Conservation (phyloP, 2,329 filamentous ascomycete genomes). For the Grosmannia clavigera region DNA sequence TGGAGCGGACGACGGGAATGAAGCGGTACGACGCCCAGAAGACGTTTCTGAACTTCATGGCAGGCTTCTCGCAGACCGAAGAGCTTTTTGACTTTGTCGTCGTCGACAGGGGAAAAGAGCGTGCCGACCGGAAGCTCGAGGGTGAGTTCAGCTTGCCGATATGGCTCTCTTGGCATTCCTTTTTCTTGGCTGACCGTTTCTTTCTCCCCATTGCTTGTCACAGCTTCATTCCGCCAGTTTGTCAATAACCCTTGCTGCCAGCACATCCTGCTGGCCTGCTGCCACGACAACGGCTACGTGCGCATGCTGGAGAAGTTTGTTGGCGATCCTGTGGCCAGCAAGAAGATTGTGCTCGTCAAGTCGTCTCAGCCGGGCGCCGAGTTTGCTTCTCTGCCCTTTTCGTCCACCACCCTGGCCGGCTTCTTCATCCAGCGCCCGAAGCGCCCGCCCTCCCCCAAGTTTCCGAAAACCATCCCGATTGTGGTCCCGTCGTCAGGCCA, state of each 20-base stretch:
- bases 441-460: not conserved
- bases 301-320: not conserved
- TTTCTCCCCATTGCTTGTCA: not conserved
- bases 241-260: slow-evolving; percentile 1
- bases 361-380: not conserved
- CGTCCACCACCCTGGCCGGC: not conserved
- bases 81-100: slow-evolving; percentile 1
- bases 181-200: not conserved
- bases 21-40: not conserved
- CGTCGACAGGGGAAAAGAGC: not conserved
- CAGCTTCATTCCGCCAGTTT: not conserved
- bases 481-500: not conserved
- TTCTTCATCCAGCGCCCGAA: not conserved
- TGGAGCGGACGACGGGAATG: not conserved
- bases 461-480: no score
- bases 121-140: not conserved
- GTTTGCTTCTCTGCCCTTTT: not conserved
- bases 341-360: not conserved
- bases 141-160: not conserved
- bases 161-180: not conserved
- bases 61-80: slow-evolving; percentile 1
- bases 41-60: not conserved
- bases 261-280: not conserved
- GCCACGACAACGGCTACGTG: slow-evolving; percentile 3
- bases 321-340: not conserved